A percentile compares a stretch with the other conserved stretches of the same genome.
These are phyloP conservation scores for Fagus sylvatica DNA, from an alignment of 306 rosid genomes.

Conservation along the genomic window DNA sequence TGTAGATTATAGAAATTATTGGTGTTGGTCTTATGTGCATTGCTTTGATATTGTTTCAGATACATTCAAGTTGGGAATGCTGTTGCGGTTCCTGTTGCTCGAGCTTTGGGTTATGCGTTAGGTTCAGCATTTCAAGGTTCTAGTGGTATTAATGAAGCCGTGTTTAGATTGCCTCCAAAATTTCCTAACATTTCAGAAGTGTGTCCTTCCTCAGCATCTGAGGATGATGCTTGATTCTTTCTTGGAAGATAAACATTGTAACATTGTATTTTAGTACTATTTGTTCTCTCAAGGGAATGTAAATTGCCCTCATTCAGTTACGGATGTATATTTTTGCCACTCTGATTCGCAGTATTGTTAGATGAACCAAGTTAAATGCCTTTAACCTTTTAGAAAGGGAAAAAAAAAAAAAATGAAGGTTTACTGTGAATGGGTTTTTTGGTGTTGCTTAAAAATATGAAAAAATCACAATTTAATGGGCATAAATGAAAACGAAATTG, in stretches of 20 bases:
- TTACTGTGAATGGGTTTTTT: neutral
- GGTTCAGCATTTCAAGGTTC: conserved; percentile 61
- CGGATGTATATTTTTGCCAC: neutral
- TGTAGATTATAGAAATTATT: too few relatives aligned
- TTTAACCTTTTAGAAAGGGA: neutral
- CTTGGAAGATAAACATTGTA: neutral
- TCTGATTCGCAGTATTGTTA: neutral
- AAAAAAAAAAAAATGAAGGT: neutral
- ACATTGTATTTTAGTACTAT: neutral
- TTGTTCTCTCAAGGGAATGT: neutral
- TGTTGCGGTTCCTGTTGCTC: conserved; percentile 80
- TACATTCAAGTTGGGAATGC: conserved; percentile 93
- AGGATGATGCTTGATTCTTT: conserved; percentile 33
- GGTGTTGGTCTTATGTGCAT: neutral
- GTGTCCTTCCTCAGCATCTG: conserved; percentile 39
- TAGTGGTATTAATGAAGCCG: conserved; percentile 13
- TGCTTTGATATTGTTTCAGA: conserved; percentile 35
- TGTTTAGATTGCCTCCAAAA: conserved; percentile 43
- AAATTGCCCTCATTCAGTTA: neutral
- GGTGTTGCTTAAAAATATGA: neutral
- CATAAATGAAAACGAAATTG: neutral
- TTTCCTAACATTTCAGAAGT: conserved; percentile 45
- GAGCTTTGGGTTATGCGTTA: conserved; percentile 69
- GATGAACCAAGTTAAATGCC: neutral
- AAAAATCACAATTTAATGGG: too few relatives aligned